Conservation (phyloP, 805 yeast species). For the Candida easanensis region DNA sequence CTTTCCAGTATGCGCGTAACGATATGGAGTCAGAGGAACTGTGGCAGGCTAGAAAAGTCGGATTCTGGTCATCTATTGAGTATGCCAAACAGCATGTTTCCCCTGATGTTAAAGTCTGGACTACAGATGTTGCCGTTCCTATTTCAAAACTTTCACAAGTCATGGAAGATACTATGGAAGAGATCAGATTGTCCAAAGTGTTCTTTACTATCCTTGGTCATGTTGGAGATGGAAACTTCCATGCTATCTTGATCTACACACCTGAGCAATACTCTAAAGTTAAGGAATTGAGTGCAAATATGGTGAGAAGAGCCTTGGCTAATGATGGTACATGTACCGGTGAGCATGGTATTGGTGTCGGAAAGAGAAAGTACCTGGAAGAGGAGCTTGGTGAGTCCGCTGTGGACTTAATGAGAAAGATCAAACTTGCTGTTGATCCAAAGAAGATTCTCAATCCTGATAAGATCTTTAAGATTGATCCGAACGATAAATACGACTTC, state of each 20-base stretch:
- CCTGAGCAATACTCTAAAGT: slow-evolving; percentile 47
- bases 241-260: slow-evolving; percentile 59
- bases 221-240: slow-evolving; percentile 84
- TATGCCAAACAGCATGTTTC: slow-evolving; percentile 49
- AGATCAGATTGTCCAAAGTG: slow-evolving; percentile 50
- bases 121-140: slow-evolving; percentile 88
- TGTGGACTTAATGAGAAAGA: slow-evolving; percentile 66
- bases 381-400: slow-evolving; percentile 68
- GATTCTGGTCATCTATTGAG: slow-evolving; percentile 62
- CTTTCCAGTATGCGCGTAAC: slow-evolving; percentile 59
- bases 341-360: slow-evolving; percentile 84
- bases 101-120: slow-evolving; percentile 55
- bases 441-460: slow-evolving; percentile 74
- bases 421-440: slow-evolving; percentile 75
- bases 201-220: slow-evolving; percentile 68
- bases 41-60: slow-evolving; percentile 76
- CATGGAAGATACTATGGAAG: slow-evolving; percentile 58
- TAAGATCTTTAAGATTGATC: slow-evolving; percentile 70
- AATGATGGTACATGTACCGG: slow-evolving; percentile 86
- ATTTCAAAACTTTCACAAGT: slow-evolving; percentile 61
- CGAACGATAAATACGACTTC: slow-evolving; percentile 33
- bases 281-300: slow-evolving; percentile 48
- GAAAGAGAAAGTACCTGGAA: slow-evolving; percentile 60
- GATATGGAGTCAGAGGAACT: slow-evolving; percentile 63
- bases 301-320: slow-evolving; percentile 63